Evolutionary conservation across 116 monocot genomes (phyloP), one percentile per base, ranked within the genome.

Genomic region (Zostera marina): DNA sequence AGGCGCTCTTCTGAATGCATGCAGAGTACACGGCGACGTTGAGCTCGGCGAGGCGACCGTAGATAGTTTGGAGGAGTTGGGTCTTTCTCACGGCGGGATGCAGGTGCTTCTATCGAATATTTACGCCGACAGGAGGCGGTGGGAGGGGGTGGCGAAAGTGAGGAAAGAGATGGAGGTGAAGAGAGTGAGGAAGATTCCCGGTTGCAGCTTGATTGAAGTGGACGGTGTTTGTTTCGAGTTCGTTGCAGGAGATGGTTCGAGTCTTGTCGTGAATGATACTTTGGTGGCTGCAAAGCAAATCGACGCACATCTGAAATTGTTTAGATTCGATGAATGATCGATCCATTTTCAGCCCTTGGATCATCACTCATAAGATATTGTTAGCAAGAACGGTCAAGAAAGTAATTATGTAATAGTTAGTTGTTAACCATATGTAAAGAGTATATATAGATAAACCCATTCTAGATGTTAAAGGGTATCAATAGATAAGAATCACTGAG

Each of bases 131-230:
- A 26, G 32, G 32, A 64, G 59, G 23, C 45, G 61, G 42, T 81
- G 81, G 81, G 53, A 73, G 1, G 67, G 67, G 54, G 76, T 76
- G 20, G 58, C 61, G 9, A 66, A 64, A 41, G 70, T 73, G 44
- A 76, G 81, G 64, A 73, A 70, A 63, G 66, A 16, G 40, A 81
- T 81, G 81, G 81, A 76, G 60, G 47, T 15, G 41, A 73, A 64
- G 55, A 59, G 70, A 24, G 76, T 76, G 57, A 70, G 25, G 57
- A 81, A 81, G 67, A 64, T 76, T 7, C 81, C 81, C 8, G 81
- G 81, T 23, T 76, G 76, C 53, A 81, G 81, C 60, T 56, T 76
- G 81, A 70, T 81, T 25, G 81, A 81, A 63, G 69, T 81, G 15
- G 70, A 65, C 57, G 81, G 81, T 22, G 59, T 63, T 54, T 73